Evolutionary conservation across 2,329 filamentous ascomycete species (phyloP).

Genomic region (Anthostomella pinea): DNA sequence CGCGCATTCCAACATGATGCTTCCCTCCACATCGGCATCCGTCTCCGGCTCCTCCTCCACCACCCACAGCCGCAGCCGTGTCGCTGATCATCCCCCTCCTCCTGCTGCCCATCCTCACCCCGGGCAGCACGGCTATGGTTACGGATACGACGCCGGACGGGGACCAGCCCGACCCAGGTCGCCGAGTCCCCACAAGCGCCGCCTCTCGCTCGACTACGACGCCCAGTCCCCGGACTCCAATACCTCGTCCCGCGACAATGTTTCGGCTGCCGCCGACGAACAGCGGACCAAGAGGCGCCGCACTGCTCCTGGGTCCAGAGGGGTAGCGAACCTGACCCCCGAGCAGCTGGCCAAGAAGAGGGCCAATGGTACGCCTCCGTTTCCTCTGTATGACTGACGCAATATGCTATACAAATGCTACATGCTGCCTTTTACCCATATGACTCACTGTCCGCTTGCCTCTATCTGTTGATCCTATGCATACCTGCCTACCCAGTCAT

Average conservation of each 20-base stretch:
- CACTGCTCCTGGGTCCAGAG: constrained; percentile 42
- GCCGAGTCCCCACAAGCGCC: constrained; percentile 21
- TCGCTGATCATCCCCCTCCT: constrained; percentile 12
- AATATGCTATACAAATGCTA: no score
- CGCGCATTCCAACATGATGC: no score
- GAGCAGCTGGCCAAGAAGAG: constrained; percentile 71
- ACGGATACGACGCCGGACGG: not conserved
- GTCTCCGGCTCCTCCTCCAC: constrained; percentile 4
- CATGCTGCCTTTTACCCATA: no score
- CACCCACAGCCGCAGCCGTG: constrained; percentile 12
- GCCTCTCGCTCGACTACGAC: constrained; percentile 19
- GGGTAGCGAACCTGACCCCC: constrained; percentile 64
- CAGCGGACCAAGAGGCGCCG: constrained; percentile 45
- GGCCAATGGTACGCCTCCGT: constrained; percentile 48
- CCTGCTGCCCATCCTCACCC: constrained; percentile 2
- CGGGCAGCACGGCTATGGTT: constrained; percentile 1
- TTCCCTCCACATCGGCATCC: constrained; percentile 9
- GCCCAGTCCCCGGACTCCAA: constrained; percentile 25
- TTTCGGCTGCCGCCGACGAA: constrained; percentile 18
- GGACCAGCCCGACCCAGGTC: constrained; percentile 1
- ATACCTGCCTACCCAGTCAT: no score
- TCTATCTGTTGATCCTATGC: no score
- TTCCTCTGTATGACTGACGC: not conserved
- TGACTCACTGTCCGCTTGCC: no score
- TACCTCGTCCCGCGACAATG: constrained; percentile 11